phyloP scores from a whole-genome alignment of 352 stramenopile genomes.

The Globisporangium cystogenes region DNA sequence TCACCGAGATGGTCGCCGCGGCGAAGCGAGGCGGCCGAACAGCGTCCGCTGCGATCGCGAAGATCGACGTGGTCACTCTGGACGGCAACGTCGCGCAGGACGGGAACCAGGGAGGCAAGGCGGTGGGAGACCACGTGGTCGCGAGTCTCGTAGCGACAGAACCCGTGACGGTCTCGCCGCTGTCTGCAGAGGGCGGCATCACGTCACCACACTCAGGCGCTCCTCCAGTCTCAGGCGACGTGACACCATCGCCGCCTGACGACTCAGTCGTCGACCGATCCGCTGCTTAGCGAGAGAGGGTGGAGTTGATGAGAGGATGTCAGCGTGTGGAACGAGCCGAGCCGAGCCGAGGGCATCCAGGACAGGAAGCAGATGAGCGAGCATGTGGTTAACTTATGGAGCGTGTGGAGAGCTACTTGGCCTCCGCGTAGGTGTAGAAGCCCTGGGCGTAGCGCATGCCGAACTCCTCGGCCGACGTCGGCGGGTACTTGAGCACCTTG shows the following conservation, averaged over 20 bases:
- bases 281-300: too few relatives aligned
- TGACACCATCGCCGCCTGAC: too few relatives aligned
- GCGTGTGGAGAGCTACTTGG: slow-evolving; percentile 33
- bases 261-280: neutral
- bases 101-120: neutral
- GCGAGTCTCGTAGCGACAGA: neutral
- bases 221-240: neutral
- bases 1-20: slow-evolving; percentile 12
- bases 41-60: neutral
- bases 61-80: neutral
- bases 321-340: too few relatives aligned
- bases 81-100: neutral
- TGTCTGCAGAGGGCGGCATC: neutral
- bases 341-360: neutral
- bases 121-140: neutral
- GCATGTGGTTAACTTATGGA: neutral
- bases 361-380: neutral
- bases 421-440: slow-evolving; percentile 81
- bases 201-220: neutral
- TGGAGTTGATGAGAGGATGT: too few relatives aligned
- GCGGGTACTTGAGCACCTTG: slow-evolving; percentile 74
- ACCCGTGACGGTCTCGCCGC: neutral
- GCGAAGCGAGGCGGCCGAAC: neutral
- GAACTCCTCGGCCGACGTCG: slow-evolving; percentile 53
- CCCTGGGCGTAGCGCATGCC: slow-evolving; percentile 77